Base-by-base conservation (phyloP, 345 rosid genomes). In the Eucalyptus polybractea region DNA sequence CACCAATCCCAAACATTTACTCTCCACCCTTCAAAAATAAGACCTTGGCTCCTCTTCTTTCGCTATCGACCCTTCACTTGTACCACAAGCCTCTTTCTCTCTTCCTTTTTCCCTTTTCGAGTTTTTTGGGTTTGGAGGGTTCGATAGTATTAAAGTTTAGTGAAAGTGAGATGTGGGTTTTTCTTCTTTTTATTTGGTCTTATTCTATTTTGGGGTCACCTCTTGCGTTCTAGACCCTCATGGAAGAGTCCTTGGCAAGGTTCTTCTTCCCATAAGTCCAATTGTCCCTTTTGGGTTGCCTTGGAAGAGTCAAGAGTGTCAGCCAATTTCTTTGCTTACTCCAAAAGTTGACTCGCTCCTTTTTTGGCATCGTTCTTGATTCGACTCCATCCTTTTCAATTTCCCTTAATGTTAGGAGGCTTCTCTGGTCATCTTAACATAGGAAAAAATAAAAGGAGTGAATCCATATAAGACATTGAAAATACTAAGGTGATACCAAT, bases 1-100 rank as follows among this genome's bases (percentile, higher is more conserved):
- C 90, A 95, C 96, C 96, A 92, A 93, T 94, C 95, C 62, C 88
- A 56, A 88, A 87, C 89, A 90, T 91, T 5, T 93, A 90, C 91
- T 87, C 91, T 76, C 90, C 91, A 94, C 95, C 93, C 97, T 94
- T 95, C 90, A 29, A 37, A 9, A 53, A 10, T n/a, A 50, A 50
- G 51, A 58, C 29, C 51, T 22, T 15, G 56, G 80, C 72, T 29
- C 24, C 86, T 85, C 87, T 51, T 25, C 87, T 27, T 87, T n/a
- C 54, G 45, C 85, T 85, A 69, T 88, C 86, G 33, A 21, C 44
- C 21, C 91, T 90, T 92, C 88, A 60, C 95, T 93, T 95, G 9
- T 88, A 62, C 49, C 87, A 91, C 90, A 93, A 93, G 95, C 91
- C 90, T 90, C 88, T 7, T 44, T 51, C 37, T 69, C 50, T 76